phyloP scores from a whole-genome alignment of 805 yeast species.

The Candida broadrunensis region DNA sequence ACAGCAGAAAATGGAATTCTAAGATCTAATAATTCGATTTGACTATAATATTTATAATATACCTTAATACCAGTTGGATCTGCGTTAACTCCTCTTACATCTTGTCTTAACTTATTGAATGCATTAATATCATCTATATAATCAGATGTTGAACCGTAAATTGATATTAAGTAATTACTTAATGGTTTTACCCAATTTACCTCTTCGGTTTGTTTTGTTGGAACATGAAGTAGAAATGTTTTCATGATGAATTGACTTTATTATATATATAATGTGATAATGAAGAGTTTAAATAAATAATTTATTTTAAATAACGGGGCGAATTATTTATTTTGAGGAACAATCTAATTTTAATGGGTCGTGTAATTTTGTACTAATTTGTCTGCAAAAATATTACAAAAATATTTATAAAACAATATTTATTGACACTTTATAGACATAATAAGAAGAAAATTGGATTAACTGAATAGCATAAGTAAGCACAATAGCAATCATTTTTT shows the following conservation, averaged over 20 bases:
- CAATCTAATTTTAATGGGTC: too few species aligned
- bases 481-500: too few species aligned
- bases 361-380: too few species aligned
- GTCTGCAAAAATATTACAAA: too few species aligned
- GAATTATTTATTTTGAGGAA: too few species aligned
- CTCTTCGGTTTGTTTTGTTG: slow-evolving; percentile 48
- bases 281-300: too few species aligned
- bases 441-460: too few species aligned
- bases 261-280: too few species aligned
- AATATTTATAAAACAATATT: too few species aligned
- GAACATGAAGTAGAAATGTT: slow-evolving; percentile 21
- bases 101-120: slow-evolving; percentile 60
- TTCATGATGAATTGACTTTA: slow-evolving; percentile 19
- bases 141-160: slow-evolving; percentile 62
- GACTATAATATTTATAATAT: slow-evolving; percentile 72
- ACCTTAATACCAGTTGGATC: slow-evolving; percentile 48
- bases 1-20: slow-evolving; percentile 68
- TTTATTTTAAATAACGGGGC: too few species aligned
- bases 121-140: slow-evolving; percentile 53
- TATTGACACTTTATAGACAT: too few species aligned
- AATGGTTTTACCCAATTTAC: slow-evolving; percentile 68
- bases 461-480: too few species aligned
- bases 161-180: slow-evolving; percentile 50
- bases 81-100: slow-evolving; percentile 47
- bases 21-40: slow-evolving; percentile 73